Percentiles rank a stretch among this genome's conserved stretches.
phyloP scores from a whole-genome alignment of 768 basidiomycete genomes.

The Glaciozyma martinii region DNA sequence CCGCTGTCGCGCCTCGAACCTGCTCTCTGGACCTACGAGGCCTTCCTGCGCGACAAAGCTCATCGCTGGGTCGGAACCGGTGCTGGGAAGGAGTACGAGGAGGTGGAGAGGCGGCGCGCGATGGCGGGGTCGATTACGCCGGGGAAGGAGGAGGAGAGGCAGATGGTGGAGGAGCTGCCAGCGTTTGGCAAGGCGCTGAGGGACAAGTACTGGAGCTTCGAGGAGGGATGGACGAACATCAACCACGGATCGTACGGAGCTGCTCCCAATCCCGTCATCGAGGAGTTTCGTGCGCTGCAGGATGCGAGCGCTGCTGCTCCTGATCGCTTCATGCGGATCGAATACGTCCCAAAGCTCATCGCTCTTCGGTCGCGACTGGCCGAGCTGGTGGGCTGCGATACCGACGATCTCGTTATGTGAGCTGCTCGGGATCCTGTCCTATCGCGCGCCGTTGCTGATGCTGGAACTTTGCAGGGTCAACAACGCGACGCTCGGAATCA shows the following conservation, averaged over 20 bases:
- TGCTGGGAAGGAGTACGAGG: slow-evolving; percentile 44
- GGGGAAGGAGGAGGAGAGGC: neutral
- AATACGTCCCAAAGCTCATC: slow-evolving; percentile 11
- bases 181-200: slow-evolving; percentile 24
- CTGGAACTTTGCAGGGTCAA: slow-evolving; percentile 6
- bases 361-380: slow-evolving; percentile 6
- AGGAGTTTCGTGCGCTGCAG: neutral
- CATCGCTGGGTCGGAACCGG: slow-evolving; percentile 61
- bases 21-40: slow-evolving; percentile 69
- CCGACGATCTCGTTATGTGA: slow-evolving; percentile 26
- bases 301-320: slow-evolving; percentile 5
- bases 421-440: neutral
- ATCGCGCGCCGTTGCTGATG: neutral
- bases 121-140: slow-evolving; percentile 38
- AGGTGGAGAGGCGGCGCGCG: slow-evolving; percentile 50
- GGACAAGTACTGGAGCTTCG: slow-evolving; percentile 25
- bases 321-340: slow-evolving; percentile 21
- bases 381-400: slow-evolving; percentile 24
- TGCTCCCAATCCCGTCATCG: slow-evolving; percentile 20
- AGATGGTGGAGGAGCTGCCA: neutral
- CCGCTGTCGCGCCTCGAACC: slow-evolving; percentile 46
- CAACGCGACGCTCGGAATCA: slow-evolving; percentile 30
- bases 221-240: slow-evolving; percentile 21
- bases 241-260: slow-evolving; percentile 32
- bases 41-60: slow-evolving; percentile 65